Evolutionary conservation across 257 asterid genomes (phyloP), one percentile per base, ranked within the genome.

Genomic region (Rhazya stricta): DNA sequence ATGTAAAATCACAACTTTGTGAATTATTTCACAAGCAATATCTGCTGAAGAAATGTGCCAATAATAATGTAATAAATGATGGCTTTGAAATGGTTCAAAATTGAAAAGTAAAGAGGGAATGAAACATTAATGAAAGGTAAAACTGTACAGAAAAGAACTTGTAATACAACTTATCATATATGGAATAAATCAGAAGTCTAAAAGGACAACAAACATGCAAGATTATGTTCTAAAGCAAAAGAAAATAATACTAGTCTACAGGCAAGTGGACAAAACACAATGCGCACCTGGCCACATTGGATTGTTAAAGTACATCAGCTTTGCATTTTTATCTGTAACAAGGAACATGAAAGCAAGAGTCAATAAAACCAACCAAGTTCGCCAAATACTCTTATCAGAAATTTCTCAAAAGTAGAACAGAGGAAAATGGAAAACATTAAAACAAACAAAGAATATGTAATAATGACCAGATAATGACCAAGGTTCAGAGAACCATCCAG

Each of bases 231-330:
- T 13, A 43, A 43, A 71, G 41, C 10, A 54, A 51, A 37, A 73
- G 65, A 41, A 1, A 37, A 66, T 29, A 57, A 76, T 66, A 12
- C 29, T 25, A 30, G 11, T 76, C 11, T 61, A 18, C 0, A 39
- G 42, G 71, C 7, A 42, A n/a, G 36, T 41, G 25, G 27, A 74
- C 16, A 30, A 25, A 56, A 61, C 34, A 46, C 63, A 79, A 63
- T 39, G 10, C 73, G 54, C 77, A 92, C 99, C 99, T 85, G 98
- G 99, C 99, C 99, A 95, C 99, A 95, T 95, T 71, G 99, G 98
- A 79, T 95, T 95, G 89, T 95, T 91, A 79, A 88, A 95, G 75
- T 86, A 91, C 74, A 89, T 75, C 37, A 73, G 83, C 66, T 79
- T 86, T 76, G 69, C 81, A 65, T 86, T 74, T 78, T 82, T 79